Evolutionary conservation across 805 yeast species (phyloP).

Genomic region (Nakazawaea holstii): DNA sequence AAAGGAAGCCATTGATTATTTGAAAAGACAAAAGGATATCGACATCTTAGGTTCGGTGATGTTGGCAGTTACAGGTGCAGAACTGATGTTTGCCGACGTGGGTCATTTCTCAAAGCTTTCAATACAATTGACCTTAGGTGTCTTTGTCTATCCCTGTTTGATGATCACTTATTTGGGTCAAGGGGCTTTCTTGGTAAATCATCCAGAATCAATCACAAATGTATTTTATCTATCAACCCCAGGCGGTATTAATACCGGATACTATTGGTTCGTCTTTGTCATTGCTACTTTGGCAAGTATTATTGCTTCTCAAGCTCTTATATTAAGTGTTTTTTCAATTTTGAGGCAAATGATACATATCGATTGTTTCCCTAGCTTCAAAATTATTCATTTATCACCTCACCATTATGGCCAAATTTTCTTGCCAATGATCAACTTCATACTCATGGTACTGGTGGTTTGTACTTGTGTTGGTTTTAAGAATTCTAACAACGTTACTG

Average conservation of each 20-base stretch:
- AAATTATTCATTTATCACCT: constrained; percentile 38
- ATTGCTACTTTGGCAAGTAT: constrained; percentile 50
- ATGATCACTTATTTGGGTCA: constrained; percentile 54
- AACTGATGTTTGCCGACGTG: constrained; percentile 61
- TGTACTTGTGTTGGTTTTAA: constrained; percentile 48
- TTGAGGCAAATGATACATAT: constrained; percentile 46
- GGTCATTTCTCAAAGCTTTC: constrained; percentile 50
- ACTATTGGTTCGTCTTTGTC: constrained; percentile 48
- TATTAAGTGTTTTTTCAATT: constrained; percentile 49
- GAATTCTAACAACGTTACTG: constrained; percentile 43
- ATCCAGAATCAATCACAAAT: constrained; percentile 34
- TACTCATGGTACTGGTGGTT: constrained; percentile 46
- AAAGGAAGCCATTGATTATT: constrained; percentile 39
- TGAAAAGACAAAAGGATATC: constrained; percentile 31
- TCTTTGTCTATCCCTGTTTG: constrained; percentile 47
- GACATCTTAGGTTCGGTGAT: constrained; percentile 45
- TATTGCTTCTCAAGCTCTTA: constrained; percentile 57
- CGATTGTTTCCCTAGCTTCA: constrained; percentile 49
- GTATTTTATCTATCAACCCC: constrained; percentile 48
- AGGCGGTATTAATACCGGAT: constrained; percentile 36
- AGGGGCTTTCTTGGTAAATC: constrained; percentile 38
- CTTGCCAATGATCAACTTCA: constrained; percentile 44
- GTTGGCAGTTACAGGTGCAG: constrained; percentile 54
- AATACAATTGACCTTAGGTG: constrained; percentile 39
- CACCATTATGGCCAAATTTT: constrained; percentile 44